These are phyloP conservation scores for Ananas comosus DNA, from an alignment of 176 grass and related monocot species.

Conservation along the genomic window DNA sequence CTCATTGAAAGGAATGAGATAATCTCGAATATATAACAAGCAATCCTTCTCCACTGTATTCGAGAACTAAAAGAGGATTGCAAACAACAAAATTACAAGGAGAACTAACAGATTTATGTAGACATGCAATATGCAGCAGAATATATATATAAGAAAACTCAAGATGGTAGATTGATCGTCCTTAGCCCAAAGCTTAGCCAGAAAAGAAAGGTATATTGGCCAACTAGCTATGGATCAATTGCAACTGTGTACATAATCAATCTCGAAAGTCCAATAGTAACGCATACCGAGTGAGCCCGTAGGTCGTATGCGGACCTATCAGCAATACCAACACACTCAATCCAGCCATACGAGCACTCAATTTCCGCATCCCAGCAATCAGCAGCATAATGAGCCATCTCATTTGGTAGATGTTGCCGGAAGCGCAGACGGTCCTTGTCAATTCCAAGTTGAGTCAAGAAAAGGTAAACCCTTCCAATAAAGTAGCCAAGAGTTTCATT, in stretches of 20 bases:
- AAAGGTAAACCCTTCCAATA: conserved; percentile 84
- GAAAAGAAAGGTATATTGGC: no score
- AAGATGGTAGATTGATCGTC: no score
- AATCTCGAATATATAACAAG: no score
- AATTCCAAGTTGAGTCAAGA: conserved; percentile 76
- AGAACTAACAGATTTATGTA: no score
- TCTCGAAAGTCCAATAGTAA: background rate
- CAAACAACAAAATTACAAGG: no score
- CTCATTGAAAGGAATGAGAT: background rate
- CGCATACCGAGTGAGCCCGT: conserved; percentile 68
- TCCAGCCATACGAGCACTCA: conserved; percentile 95
- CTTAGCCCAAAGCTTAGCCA: no score
- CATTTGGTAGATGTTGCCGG: conserved; percentile 85
- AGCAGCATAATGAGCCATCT: conserved; percentile 98
- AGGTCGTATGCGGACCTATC: conserved; percentile 93
- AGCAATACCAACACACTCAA: conserved; percentile 98
- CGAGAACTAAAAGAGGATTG: no score
- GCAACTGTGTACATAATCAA: background rate
- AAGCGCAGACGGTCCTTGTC: conserved; percentile 81
- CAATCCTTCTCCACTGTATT: no score
- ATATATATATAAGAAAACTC: no score
- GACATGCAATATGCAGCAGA: no score
- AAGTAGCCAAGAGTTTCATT: conserved; percentile 95
- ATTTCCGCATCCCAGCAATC: conserved; percentile 99
- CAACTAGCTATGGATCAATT: no score